phyloP scores from a whole-genome alignment of 768 basidiomycete genomes.

The Russula olivacea region DNA sequence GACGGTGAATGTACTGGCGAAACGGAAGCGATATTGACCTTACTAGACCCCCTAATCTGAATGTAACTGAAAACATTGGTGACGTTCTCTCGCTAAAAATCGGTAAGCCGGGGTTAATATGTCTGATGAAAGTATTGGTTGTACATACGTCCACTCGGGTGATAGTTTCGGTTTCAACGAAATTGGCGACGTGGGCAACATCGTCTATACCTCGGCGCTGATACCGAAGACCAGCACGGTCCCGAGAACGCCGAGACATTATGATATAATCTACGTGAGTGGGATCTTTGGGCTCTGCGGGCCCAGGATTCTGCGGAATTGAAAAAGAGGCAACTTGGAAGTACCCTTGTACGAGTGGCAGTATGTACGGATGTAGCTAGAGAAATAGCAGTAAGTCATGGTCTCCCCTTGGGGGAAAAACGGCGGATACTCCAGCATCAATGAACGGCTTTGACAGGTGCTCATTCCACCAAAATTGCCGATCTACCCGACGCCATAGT shows the following conservation, averaged over 20 bases:
- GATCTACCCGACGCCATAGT: constrained; percentile 86
- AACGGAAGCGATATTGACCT: constrained; percentile 28
- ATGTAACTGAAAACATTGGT: constrained; percentile 83
- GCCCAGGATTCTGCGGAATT: constrained; percentile 46
- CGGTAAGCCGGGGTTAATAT: neutral
- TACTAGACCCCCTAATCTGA: constrained; percentile 89
- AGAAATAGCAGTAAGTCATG: neutral
- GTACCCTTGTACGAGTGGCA: constrained; percentile 93
- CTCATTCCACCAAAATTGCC: constrained; percentile 96
- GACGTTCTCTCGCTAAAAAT: constrained; percentile 59
- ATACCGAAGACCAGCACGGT: constrained; percentile 90
- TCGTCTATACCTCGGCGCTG: constrained; percentile 94
- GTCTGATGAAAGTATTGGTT: neutral
- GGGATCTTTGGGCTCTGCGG: constrained; percentile 34
- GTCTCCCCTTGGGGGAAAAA: neutral
- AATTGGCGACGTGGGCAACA: constrained; percentile 89
- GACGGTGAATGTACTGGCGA: constrained; percentile 6
- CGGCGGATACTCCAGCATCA: constrained; percentile 66
- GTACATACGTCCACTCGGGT: constrained; percentile 69
- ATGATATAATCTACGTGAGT: constrained; percentile 69
- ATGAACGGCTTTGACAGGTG: constrained; percentile 78
- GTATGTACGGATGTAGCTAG: constrained; percentile 77
- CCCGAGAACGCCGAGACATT: constrained; percentile 78
- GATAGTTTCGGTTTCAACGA: constrained; percentile 92
- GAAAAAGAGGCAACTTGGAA: constrained; percentile 70